These are phyloP conservation scores for Trichomonascaceae sp. DNA, from an alignment of 1,139 yeast species.

Conservation along the genomic window DNA sequence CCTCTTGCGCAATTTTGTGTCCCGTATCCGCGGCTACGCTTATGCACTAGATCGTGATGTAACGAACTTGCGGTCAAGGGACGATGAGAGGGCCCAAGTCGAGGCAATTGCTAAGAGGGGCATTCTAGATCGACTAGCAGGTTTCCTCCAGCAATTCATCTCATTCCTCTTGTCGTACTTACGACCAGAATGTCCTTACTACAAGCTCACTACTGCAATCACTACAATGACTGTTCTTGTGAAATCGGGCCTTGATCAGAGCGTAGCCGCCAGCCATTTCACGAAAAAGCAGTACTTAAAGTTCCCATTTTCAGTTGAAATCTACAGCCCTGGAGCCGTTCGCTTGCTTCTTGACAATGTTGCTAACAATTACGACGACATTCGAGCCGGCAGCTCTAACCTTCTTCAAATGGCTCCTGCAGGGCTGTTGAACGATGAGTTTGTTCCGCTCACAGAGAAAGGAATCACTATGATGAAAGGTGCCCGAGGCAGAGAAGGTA, in stretches of 20 bases:
- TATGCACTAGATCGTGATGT: slow-evolving; percentile 40
- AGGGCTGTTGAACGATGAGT: slow-evolving; percentile 15
- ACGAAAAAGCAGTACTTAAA: slow-evolving; percentile 28
- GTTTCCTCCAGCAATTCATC: slow-evolving; percentile 27
- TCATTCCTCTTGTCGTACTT: slow-evolving; percentile 33
- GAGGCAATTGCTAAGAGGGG: too few relatives aligned
- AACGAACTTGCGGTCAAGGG: too few relatives aligned
- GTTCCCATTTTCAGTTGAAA: slow-evolving; percentile 33
- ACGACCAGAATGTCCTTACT: slow-evolving; percentile 59
- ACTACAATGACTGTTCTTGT: slow-evolving; percentile 37
- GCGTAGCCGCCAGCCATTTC: slow-evolving; percentile 25
- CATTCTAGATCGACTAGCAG: neutral
- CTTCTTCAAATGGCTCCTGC: slow-evolving; percentile 40
- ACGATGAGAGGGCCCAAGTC: slow-evolving; percentile 8
- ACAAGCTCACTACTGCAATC: slow-evolving; percentile 40
- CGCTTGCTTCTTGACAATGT: slow-evolving; percentile 46
- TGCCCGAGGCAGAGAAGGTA: slow-evolving; percentile 60
- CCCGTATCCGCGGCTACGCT: slow-evolving; percentile 54
- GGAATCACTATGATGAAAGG: slow-evolving; percentile 37
- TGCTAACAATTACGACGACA: slow-evolving; percentile 62
- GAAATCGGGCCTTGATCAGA: slow-evolving; percentile 43
- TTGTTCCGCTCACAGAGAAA: slow-evolving; percentile 24
- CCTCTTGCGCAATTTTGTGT: slow-evolving; percentile 43
- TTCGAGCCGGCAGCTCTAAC: slow-evolving; percentile 40
- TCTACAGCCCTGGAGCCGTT: slow-evolving; percentile 31